A percentile compares a stretch with the other conserved stretches of the same genome.
phyloP scores from a whole-genome alignment of 2,329 filamentous ascomycete species.

The Blastomyces gilchristii region DNA sequence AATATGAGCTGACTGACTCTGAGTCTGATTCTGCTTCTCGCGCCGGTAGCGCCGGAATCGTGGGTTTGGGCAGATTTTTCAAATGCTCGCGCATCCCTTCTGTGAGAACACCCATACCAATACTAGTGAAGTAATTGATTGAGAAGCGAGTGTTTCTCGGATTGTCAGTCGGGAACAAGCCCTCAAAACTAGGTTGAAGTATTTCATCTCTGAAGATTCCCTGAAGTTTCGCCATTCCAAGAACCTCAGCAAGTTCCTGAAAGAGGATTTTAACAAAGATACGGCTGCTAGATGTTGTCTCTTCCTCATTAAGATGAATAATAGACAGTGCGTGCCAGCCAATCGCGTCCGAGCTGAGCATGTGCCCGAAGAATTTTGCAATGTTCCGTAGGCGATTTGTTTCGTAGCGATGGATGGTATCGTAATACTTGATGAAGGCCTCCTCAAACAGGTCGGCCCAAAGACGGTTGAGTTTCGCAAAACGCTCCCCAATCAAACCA shows the following conservation, averaged over 20 bases:
- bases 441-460: conserved; percentile 92
- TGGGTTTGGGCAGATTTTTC: conserved; percentile 79
- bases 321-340: conserved; percentile 82
- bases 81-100: conserved; percentile 90
- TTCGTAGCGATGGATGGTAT: conserved; percentile 93
- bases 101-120: conserved; percentile 88
- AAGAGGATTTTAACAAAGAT: conserved; percentile 99
- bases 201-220: conserved; percentile 67
- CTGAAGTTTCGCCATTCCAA: conserved; percentile 72
- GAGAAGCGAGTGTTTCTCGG: conserved; percentile 87
- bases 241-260: conserved; percentile 77
- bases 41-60: conserved; percentile 56
- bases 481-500: conserved; percentile 83
- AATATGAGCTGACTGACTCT: conserved; percentile 55
- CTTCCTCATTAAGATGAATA: conserved; percentile 88
- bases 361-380: conserved; percentile 85
- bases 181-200: conserved; percentile 66
- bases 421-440: conserved; percentile 85
- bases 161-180: conserved; percentile 82
- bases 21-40: conserved; percentile 50
- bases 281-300: conserved; percentile 89
- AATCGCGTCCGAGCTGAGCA: conserved; percentile 77
- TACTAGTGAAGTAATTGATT: conserved; percentile 99
- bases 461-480: conserved; percentile 88
- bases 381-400: conserved; percentile 93